Evolutionary conservation across 2,329 filamentous ascomycete species (phyloP).

Genomic region (Massarina eburnea): DNA sequence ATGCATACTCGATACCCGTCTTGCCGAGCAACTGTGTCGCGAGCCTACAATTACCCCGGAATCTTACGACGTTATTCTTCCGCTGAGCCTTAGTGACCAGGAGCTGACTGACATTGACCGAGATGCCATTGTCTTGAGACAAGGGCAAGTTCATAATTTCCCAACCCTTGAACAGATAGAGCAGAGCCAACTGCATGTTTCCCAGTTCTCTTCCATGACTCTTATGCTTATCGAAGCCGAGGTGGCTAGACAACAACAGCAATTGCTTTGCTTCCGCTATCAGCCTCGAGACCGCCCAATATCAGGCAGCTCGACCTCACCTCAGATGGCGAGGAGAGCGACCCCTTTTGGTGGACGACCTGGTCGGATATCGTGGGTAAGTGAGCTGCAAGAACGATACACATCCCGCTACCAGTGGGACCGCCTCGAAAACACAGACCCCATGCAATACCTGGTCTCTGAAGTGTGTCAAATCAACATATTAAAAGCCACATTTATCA

Average conservation of each 20-base stretch:
- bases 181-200: conserved; percentile 11
- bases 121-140: conserved; percentile 5
- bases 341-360: conserved; percentile 4
- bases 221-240: conserved; percentile 18
- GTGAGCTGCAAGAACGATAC: conserved; percentile 12
- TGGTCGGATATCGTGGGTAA: conserved; percentile 10
- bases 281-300: conserved; percentile 17
- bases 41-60: conserved; percentile 67
- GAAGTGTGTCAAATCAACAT: conserved; percentile 16
- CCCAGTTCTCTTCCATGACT: conserved; percentile 20
- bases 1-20: conserved; percentile 71
- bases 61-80: conserved; percentile 71
- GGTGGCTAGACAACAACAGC: conserved; percentile 15
- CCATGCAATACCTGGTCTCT: conserved; percentile 14
- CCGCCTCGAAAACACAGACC: conserved; percentile 10
- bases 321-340: conserved; percentile 5
- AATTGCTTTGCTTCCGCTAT: conserved; percentile 13
- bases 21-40: conserved; percentile 71
- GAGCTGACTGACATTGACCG: conserved; percentile 49
- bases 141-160: conserved; percentile 6
- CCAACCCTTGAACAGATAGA: conserved; percentile 15
- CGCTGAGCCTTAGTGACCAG: conserved; percentile 66
- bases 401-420: conserved; percentile 10
- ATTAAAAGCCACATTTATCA: conserved; percentile 16
- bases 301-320: conserved; percentile 3